These are phyloP conservation scores for Cryomyces minteri DNA, from an alignment of 495 filamentous ascomycete species.

Conservation along the genomic window DNA sequence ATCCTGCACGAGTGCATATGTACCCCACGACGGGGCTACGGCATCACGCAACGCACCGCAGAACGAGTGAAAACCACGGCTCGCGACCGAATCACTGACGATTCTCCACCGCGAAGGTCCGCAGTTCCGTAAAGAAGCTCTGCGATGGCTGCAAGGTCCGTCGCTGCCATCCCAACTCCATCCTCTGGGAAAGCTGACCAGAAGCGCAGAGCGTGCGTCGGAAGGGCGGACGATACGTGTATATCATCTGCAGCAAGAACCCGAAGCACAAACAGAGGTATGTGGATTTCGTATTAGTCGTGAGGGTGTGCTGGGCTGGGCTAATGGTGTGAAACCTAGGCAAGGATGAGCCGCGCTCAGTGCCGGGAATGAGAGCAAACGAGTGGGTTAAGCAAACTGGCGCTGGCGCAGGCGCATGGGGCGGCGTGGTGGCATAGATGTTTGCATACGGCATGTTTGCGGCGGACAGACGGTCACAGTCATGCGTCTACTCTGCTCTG, in stretches of 20 bases:
- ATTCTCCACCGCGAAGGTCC: conserved; percentile 32
- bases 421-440: too few relatives aligned
- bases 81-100: neutral
- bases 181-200: neutral
- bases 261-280: conserved; percentile 29
- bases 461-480: too few relatives aligned
- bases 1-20: neutral
- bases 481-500: too few relatives aligned
- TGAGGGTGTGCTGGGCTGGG: too few relatives aligned
- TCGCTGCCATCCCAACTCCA: conserved; percentile 8
- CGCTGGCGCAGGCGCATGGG: too few relatives aligned
- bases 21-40: neutral
- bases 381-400: too few relatives aligned
- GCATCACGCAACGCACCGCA: neutral
- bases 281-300: neutral
- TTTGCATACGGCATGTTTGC: too few relatives aligned
- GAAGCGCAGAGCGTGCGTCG: conserved; percentile 6
- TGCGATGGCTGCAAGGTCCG: conserved; percentile 91
- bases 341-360: too few relatives aligned
- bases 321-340: too few relatives aligned
- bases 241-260: conserved; percentile 26
- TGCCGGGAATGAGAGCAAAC: too few relatives aligned
- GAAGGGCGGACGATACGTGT: conserved; percentile 12
- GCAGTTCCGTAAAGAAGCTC: conserved; percentile 85
- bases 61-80: neutral